Conservation (phyloP, 345 rosid genomes). For the Cardiospermum halicacabum region DNA sequence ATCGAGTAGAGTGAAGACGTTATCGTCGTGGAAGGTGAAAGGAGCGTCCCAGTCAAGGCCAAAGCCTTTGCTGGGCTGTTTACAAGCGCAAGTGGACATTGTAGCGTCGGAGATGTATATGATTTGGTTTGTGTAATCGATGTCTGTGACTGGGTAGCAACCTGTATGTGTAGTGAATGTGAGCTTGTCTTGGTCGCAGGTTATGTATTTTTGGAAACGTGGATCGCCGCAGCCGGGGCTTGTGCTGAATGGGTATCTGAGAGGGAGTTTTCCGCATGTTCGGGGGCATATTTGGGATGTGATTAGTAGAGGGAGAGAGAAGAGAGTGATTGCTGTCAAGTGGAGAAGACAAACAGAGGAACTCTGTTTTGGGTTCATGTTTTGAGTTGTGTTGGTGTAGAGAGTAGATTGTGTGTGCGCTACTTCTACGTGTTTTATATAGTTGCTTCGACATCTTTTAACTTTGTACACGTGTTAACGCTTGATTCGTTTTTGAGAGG, state of each 20-base stretch:
- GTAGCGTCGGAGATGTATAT: conserved; percentile 67
- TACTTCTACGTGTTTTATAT: background rate
- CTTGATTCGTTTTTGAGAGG: too few relatives aligned
- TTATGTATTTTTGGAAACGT: conserved; percentile 59
- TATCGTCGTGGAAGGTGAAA: conserved; percentile 67
- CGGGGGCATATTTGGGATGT: conserved; percentile 62
- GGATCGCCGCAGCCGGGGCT: conserved; percentile 88
- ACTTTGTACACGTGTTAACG: too few relatives aligned
- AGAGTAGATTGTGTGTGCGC: background rate
- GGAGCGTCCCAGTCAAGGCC: conserved; percentile 92
- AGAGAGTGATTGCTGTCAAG: conserved; percentile 14
- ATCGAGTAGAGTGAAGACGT: conserved; percentile 73
- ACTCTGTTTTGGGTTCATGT: conserved; percentile 25
- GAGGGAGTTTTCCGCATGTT: conserved; percentile 52
- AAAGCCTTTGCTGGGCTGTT: conserved; percentile 73
- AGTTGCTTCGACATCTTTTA: too few relatives aligned
- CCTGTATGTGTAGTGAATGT: conserved; percentile 78
- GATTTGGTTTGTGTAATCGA: conserved; percentile 59
- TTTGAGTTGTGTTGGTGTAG: too few relatives aligned
- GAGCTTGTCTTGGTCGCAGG: conserved; percentile 50
- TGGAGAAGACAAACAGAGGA: conserved; percentile 4
- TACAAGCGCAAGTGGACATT: conserved; percentile 86
- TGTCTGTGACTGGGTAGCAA: conserved; percentile 55
- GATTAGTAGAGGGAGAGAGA: conserved; percentile 28
- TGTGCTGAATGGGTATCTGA: conserved; percentile 75